Evolutionary conservation across 345 rosid genomes (phyloP), one percentile per base, ranked within the genome.

Genomic region (Heritiera littoralis): DNA sequence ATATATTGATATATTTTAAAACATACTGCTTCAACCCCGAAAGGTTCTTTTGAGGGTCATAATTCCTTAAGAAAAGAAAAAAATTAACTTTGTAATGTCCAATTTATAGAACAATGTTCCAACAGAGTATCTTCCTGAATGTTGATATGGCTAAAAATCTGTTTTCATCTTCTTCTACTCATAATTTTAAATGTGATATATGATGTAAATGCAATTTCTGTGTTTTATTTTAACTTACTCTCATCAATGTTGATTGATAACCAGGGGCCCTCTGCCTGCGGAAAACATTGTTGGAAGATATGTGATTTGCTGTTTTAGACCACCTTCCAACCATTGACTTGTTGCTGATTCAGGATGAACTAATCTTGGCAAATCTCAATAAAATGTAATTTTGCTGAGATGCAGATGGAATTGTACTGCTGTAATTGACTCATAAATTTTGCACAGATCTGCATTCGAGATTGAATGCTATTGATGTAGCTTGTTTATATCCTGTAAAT

Each of bases 261-360:
- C 48, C 51, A 76, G 79, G 79, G 79, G 79, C 9, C 72, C 72
- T 35, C 72, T 76, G 32, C 63, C 79, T 35, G 49, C 35, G 59
- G 56, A 51, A 49, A 49, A 76, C 23, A 65, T 77, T 77, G 51
- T 65, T 65, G 79, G 79, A 35, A 51, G 72, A 77, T 77, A 77
- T 51, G 63, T 51, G 48, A 52, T 52, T 51, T 65, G 72, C 49
- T 64, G 59, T 52, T 65, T 65, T 17, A 65, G 79, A 65, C 79
- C 79, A 65, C 79, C 79, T 10, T 76, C 72, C 23, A 49, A 76
- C 72, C 52, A 66, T 17, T 58, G 77, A 76, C 60, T 52, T 60
- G 30, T 0, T 5, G 48, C 23, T 61, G 66, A 13, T 15, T 20
- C 20, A 51, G 18, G 46, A 76, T 15, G 78, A 75, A 59, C 23